Percentiles rank a stretch among this genome's conserved stretches.
Conservation (phyloP, 768 basidiomycete genomes). For the Auriscalpium vulgare region DNA sequence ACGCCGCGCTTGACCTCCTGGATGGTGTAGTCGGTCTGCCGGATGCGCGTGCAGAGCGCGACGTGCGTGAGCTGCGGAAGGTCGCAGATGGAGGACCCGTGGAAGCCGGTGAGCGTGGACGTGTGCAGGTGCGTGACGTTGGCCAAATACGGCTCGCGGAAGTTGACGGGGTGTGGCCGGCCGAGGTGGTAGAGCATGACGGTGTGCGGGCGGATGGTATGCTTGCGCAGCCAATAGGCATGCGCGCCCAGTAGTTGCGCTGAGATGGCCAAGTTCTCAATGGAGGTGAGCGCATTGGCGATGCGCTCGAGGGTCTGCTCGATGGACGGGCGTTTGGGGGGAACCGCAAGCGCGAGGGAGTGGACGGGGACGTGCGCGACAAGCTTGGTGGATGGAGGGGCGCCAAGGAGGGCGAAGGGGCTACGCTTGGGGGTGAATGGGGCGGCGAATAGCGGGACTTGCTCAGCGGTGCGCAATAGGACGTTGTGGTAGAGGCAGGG, state of each 20-base stretch:
- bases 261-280: conserved; percentile 10
- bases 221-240: conserved; percentile 12
- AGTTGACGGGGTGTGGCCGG: conserved; percentile 9
- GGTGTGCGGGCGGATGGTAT: conserved; percentile 9
- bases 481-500: conserved; percentile 13
- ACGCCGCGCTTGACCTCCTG: not conserved
- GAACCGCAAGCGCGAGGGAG: conserved; percentile 13
- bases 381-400: not conserved
- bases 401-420: not conserved
- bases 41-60: conserved; percentile 10
- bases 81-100: conserved; percentile 2
- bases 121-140: conserved; percentile 12
- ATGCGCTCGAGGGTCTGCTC: conserved; percentile 8
- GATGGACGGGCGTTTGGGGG: conserved; percentile 13
- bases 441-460: conserved; percentile 12
- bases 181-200: conserved; percentile 16
- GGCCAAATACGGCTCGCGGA: conserved; percentile 9
- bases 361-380: conserved; percentile 5
- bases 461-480: conserved; percentile 11
- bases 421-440: conserved; percentile 7
- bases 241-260: conserved; percentile 14
- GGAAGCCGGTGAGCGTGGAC: conserved; percentile 14
- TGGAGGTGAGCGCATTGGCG: conserved; percentile 3
- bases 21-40: not conserved
- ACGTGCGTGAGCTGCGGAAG: conserved; percentile 10